Evolutionary conservation across 305 asterid genomes (phyloP).

Genomic region (Rubia balearica): DNA sequence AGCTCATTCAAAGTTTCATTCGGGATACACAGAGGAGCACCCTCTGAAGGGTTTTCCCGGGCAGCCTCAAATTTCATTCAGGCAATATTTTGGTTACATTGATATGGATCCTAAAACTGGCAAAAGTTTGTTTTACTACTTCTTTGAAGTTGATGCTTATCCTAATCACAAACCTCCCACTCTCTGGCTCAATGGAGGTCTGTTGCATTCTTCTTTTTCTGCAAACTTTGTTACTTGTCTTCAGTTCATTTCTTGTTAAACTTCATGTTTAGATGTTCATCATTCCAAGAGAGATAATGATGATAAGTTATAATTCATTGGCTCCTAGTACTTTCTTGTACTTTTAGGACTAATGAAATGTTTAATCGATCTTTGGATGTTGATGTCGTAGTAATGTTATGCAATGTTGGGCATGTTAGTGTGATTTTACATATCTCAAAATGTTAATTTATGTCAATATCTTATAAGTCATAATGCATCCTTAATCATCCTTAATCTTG

Average conservation of each 20-base stretch:
- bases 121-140: constrained; percentile 78
- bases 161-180: constrained; percentile 64
- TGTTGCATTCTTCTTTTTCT: background rate
- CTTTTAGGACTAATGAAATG: no score
- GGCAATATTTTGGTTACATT: constrained; percentile 78
- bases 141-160: constrained; percentile 82
- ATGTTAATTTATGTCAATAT: no score
- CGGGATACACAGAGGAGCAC: constrained; percentile 62
- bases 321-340: no score
- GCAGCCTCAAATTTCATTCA: constrained; percentile 65
- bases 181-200: constrained; percentile 98
- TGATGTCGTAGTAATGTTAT: background rate
- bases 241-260: no score
- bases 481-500: background rate
- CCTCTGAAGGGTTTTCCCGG: constrained; percentile 67
- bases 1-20: no score
- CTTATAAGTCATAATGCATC: background rate
- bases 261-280: no score
- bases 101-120: constrained; percentile 74
- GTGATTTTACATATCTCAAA: background rate
- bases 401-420: background rate
- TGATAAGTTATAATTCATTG: no score
- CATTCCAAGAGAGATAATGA: no score
- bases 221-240: no score
- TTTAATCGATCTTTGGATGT: background rate